phyloP scores from a whole-genome alignment of 371 early-diverging fungal species.

The Saksenaea vasiformis region DNA sequence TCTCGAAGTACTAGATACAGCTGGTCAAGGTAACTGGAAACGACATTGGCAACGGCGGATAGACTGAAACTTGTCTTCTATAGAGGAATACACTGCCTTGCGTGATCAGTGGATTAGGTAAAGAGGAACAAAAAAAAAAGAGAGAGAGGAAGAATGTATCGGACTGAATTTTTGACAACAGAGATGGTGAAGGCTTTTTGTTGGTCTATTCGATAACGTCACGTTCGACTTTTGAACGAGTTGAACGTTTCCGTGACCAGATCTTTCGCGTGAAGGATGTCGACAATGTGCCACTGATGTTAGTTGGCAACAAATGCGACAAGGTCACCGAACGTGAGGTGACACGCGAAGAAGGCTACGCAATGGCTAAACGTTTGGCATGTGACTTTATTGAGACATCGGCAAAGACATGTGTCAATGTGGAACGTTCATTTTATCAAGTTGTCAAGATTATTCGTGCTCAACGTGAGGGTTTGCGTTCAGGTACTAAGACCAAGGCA shows the following conservation, averaged over 20 bases:
- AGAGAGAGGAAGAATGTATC: not conserved
- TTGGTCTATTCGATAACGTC: slow-evolving; percentile 87
- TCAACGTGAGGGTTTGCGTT: slow-evolving; percentile 41
- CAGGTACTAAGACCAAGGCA: slow-evolving; percentile 24
- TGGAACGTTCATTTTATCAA: slow-evolving; percentile 68
- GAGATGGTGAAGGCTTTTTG: slow-evolving; percentile 88
- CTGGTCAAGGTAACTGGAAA: slow-evolving; percentile 72
- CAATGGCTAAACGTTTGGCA: slow-evolving; percentile 66
- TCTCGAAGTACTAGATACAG: slow-evolving; percentile 93
- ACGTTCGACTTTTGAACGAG: slow-evolving; percentile 79
- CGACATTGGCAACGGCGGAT: not conserved
- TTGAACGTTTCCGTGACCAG: slow-evolving; percentile 78
- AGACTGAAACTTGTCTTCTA: not conserved
- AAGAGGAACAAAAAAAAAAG: not conserved
- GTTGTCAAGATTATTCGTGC: slow-evolving; percentile 62
- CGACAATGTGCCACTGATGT: slow-evolving; percentile 78
- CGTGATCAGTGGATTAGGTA: slow-evolving; percentile 93
- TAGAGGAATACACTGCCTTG: slow-evolving; percentile 81
- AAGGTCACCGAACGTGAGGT: slow-evolving; percentile 75
- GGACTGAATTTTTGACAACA: slow-evolving; percentile 23
- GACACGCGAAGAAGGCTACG: slow-evolving; percentile 72
- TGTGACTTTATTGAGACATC: slow-evolving; percentile 83
- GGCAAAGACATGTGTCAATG: slow-evolving; percentile 83
- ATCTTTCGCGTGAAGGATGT: slow-evolving; percentile 81
- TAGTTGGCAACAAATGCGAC: slow-evolving; percentile 93